phyloP scores from a whole-genome alignment of 1,284 basidiomycete genomes.

The Erythrobasidium hasegawianum region DNA sequence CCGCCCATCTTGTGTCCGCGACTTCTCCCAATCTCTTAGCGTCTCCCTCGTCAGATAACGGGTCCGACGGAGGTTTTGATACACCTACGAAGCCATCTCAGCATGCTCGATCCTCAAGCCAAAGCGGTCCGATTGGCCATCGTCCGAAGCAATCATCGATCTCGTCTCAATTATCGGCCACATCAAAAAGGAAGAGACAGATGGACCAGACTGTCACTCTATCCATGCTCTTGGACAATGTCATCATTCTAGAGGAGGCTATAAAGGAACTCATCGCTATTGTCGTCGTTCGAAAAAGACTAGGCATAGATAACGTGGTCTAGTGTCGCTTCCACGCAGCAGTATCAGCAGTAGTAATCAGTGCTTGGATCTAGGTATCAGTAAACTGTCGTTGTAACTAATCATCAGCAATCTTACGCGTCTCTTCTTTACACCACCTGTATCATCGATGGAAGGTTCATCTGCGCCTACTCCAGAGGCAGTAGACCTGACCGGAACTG shows the following conservation, averaged over 20 bases:
- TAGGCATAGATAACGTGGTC: conserved; percentile 67
- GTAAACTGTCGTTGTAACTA: neutral
- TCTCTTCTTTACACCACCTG: neutral
- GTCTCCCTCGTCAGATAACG: neutral
- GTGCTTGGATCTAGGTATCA: no score
- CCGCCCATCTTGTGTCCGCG: neutral
- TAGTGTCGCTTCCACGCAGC: neutral
- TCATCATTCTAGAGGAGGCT: conserved; percentile 90
- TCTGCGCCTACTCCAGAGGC: neutral
- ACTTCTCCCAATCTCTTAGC: neutral
- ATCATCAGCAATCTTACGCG: neutral
- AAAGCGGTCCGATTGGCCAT: neutral
- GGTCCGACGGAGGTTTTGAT: neutral
- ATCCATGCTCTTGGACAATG: conserved; percentile 84
- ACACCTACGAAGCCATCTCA: neutral
- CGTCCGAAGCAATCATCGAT: neutral
- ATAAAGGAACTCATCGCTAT: conserved; percentile 90
- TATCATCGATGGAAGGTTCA: neutral
- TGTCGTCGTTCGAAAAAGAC: conserved; percentile 73
- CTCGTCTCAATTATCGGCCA: neutral
- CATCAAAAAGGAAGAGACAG: conserved; percentile 43
- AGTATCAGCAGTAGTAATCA: conserved; percentile 11
- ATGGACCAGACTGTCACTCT: conserved; percentile 58
- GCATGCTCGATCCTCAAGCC: neutral
- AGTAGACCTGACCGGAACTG: no score